Evolutionary conservation across 371 early-diverging fungal species (phyloP), one percentile per base, ranked within the genome.

Genomic region (Mortierella sp.): DNA sequence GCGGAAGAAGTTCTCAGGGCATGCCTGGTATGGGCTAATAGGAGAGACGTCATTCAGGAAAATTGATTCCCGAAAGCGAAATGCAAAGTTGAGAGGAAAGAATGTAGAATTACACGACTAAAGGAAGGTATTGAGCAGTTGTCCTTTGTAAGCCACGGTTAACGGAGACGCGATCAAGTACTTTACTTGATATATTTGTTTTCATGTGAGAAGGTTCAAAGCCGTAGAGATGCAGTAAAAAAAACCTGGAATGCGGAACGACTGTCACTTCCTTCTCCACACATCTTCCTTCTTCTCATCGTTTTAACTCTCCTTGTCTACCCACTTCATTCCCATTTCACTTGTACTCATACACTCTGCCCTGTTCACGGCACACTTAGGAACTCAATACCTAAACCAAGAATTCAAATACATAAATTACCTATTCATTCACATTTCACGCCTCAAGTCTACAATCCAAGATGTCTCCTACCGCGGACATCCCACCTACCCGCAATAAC

Each of bases 131-230:
- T 23, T 28, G n/a, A n/a, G n/a, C n/a, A n/a, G n/a, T n/a, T n/a
- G n/a, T n/a, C n/a, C n/a, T 23, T 29, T 61, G 22, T 29, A 58
- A 49, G 68, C 59, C 64, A 26, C 43, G 64, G 53, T 29, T n/a
- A 51, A 19, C 28, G 9, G 23, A 29, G 37, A 56, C n/a, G 40
- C 40, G 40, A 37, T 37, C 40, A 37, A 37, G 40, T 13, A 37
- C 40, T 15, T 10, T 40, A 35, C 35, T 35, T 3, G 15, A 43
- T 17, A 43, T 43, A 17, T 15, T 13, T 17, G 43, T 54, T 62
- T 63, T 66, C 73, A 73, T 66, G 68, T 68, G 70, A 70, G 70
- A 61, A 61, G 40, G 35, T 35, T 34, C n/a, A n/a, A 17, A 37
- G 47, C 17, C 2, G 47, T 45, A 45, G n/a, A 45, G n/a, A 7